Conservation (phyloP, 1,284 basidiomycete genomes). For the Ceratobasidium papillatum region DNA sequence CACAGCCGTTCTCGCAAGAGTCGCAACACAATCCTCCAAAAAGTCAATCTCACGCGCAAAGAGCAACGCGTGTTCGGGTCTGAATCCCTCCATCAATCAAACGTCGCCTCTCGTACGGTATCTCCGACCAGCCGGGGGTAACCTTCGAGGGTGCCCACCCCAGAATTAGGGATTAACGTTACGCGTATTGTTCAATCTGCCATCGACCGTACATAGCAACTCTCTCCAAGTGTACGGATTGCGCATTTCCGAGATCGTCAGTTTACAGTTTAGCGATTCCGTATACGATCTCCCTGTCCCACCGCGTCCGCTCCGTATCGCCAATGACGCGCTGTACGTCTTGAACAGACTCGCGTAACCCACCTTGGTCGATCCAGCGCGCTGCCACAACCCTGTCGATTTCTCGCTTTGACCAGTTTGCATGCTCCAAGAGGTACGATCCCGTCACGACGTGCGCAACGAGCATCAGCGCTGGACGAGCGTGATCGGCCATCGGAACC, state of each 20-base stretch:
- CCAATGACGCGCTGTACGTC: not conserved
- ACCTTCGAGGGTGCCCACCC: constrained; percentile 23
- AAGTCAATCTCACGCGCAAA: not conserved
- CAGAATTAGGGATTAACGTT: constrained; percentile 17
- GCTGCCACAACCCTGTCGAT: constrained; percentile 4
- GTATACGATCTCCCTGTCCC: constrained; percentile 19
- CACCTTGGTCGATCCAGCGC: constrained; percentile 28
- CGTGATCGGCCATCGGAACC: constrained; percentile 47
- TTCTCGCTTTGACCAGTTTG: constrained; percentile 60
- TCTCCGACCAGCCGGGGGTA: constrained; percentile 1
- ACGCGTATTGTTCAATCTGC: not conserved
- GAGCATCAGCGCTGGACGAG: constrained; percentile 65
- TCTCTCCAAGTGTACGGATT: not conserved
- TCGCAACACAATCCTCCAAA: not conserved
- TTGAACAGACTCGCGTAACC: not conserved
- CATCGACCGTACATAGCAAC: not conserved
- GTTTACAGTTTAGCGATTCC: constrained; percentile 3
- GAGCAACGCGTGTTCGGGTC: not conserved
- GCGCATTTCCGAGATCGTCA: not conserved
- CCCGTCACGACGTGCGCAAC: constrained; percentile 63
- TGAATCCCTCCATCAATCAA: constrained; percentile 1
- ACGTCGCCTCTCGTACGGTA: not conserved
- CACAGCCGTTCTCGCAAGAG: not conserved
- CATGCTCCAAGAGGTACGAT: constrained; percentile 70
- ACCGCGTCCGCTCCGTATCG: not conserved